Evolutionary conservation across 257 asterid genomes (phyloP).

Genomic region (Jasminum sambac): DNA sequence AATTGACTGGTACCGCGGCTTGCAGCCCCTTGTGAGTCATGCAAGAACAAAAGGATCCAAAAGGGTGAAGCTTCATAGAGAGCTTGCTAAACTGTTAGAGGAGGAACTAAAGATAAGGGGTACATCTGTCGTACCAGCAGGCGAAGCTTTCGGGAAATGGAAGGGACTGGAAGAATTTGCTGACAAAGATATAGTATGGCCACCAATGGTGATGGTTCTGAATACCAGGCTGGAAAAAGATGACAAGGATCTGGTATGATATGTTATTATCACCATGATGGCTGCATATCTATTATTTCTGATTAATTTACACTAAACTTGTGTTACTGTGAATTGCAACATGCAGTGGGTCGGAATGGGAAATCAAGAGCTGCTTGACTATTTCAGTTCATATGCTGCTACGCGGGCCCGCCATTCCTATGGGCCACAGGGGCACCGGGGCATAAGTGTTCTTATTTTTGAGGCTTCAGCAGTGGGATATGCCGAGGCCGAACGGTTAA

Average conservation of each 20-base stretch:
- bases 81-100: constrained; percentile 51
- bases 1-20: constrained; percentile 61
- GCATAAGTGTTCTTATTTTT: constrained; percentile 48
- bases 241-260: constrained; percentile 43
- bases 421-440: constrained; percentile 70
- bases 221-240: constrained; percentile 49
- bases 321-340: constrained; percentile 16
- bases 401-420: constrained; percentile 50
- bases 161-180: constrained; percentile 37
- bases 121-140: constrained; percentile 45
- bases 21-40: constrained; percentile 55
- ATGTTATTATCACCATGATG: constrained; percentile 1
- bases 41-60: constrained; percentile 52
- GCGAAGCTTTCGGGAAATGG: constrained; percentile 48
- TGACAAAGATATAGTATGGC: constrained; percentile 58
- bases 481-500: constrained; percentile 55
- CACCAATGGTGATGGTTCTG: constrained; percentile 58
- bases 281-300: constrained; percentile 10
- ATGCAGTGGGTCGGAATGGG: constrained; percentile 78
- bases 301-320: constrained; percentile 25
- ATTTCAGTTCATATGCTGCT: constrained; percentile 39
- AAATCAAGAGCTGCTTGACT: constrained; percentile 51
- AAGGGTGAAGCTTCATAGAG: constrained; percentile 60
- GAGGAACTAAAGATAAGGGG: constrained; percentile 54
- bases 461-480: constrained; percentile 61